These are phyloP conservation scores for Arthrocladium fulminans DNA, from an alignment of 2,329 filamentous ascomycete species.

Conservation along the genomic window DNA sequence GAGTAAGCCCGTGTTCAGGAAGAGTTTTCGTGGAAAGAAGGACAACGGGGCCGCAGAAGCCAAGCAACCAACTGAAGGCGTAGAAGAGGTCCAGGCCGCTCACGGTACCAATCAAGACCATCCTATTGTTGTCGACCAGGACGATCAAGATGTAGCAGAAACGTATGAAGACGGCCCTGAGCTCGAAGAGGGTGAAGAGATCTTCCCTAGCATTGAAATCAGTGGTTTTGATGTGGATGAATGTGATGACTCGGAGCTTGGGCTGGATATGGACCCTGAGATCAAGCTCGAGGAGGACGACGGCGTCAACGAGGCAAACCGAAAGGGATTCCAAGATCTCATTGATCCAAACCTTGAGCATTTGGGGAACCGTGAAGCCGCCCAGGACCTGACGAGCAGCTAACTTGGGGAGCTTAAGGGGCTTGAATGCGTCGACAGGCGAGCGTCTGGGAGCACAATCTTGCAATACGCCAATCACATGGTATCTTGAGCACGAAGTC, in stretches of 20 bases:
- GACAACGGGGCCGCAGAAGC: not conserved
- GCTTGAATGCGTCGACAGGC: not conserved
- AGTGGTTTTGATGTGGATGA: slow-evolving; percentile 11
- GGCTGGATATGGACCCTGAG: slow-evolving; percentile 8
- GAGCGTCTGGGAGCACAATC: not conserved
- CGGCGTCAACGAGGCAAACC: slow-evolving; percentile 4
- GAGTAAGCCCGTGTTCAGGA: not conserved
- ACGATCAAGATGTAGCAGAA: not conserved
- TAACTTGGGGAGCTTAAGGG: not conserved
- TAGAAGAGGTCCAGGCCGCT: slow-evolving; percentile 11
- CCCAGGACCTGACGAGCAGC: not conserved
- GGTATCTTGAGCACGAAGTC: not conserved
- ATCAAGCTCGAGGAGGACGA: slow-evolving; percentile 9
- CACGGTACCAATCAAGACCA: slow-evolving; percentile 5
- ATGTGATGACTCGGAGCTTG: slow-evolving; percentile 10
- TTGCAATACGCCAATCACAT: not conserved
- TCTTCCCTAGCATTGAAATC: slow-evolving; percentile 5
- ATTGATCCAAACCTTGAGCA: not conserved
- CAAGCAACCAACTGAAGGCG: slow-evolving; percentile 6
- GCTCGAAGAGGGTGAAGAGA: not conserved
- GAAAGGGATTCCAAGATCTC: not conserved
- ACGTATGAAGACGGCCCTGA: slow-evolving; percentile 1
- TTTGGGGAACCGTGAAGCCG: not conserved
- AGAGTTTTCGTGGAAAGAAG: not conserved
- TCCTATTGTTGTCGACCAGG: slow-evolving; percentile 6